Percentiles rank a stretch among this genome's conserved stretches.
Conservation (phyloP, 257 asterid genomes). For the Petunia axillaris region DNA sequence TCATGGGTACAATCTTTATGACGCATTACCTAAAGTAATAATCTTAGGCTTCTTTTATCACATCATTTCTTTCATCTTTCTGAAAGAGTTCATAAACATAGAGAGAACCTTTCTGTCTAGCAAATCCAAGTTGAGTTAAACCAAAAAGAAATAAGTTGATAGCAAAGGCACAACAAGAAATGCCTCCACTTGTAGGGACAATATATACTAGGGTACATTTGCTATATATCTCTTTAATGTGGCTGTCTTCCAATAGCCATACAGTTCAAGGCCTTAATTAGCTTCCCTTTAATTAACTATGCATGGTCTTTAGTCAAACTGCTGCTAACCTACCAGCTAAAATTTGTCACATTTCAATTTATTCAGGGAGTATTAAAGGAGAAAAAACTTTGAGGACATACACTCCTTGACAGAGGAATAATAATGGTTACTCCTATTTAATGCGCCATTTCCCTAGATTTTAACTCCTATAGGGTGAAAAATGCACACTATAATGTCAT, state of each 20-base stretch:
- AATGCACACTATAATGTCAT: no score
- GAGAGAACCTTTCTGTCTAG: conserved; percentile 47
- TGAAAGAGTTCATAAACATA: neutral
- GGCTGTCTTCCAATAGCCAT: conserved; percentile 40
- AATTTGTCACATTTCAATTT: conserved; percentile 28
- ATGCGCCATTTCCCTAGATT: no score
- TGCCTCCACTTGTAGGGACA: conserved; percentile 49
- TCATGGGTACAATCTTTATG: neutral
- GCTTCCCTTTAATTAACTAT: neutral
- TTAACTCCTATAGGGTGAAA: no score
- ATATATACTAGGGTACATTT: conserved; percentile 3
- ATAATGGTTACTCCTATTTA: neutral
- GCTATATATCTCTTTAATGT: conserved; percentile 21
- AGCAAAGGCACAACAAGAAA: conserved; percentile 25
- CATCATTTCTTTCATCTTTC: neutral
- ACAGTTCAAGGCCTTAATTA: conserved; percentile 27
- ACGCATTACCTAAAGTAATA: neutral
- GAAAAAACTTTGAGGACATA: neutral
- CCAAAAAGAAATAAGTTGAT: conserved; percentile 22
- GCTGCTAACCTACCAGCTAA: conserved; percentile 42
- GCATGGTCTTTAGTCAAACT: conserved; percentile 30
- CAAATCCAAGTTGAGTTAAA: conserved; percentile 34
- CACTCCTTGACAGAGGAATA: neutral
- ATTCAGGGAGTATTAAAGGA: conserved; percentile 18
- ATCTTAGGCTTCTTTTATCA: neutral